Evolutionary conservation across 1,284 basidiomycete species (phyloP), one percentile per base, ranked within the genome.

Genomic region (Cerrena zonata): DNA sequence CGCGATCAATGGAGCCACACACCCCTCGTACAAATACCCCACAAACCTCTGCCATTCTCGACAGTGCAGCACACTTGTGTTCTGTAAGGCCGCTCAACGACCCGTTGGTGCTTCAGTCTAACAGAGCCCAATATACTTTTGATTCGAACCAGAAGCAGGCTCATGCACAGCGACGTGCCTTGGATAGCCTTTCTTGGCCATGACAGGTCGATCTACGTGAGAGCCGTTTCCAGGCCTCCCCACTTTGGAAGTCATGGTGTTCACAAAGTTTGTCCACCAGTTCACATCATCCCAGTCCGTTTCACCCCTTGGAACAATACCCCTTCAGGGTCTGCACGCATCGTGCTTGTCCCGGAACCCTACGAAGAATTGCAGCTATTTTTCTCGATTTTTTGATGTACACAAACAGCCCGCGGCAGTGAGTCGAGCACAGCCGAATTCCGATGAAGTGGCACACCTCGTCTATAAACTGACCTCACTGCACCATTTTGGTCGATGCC

Each of bases 181-280:
- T 42, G 40, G 42, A 43, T 47, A 36, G 39, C 46, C 41, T 45
- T 34, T 42, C 45, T 54, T 49, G 52, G 53, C 48, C 39, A 43
- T 50, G 30, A 19, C 41, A 23, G 23, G 45, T 37, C 30, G 53
- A 51, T 53, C 52, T 48, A 39, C 57, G 56, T 59, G 59, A 49
- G 57, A 58, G 50, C 52, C 47, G 56, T 60, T 38, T 56, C 57
- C 49, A 58, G 54, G 56, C 15, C 46, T 27, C 39, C 24, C 24
- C 24, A n/a, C 27, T 49, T 34, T 30, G 41, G 49, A 27, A 48
- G 24, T 30, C 40, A 36, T 45, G 12, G 30, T 27, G n/a, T 40
- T 46, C 41, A 23, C 41, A 15, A 40, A 40, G 7, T n/a, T n/a
- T 11, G 34, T 40, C 39, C 39, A 40, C 39, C 39, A 22, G 10